Base-by-base conservation (phyloP, 805 yeast species). In the Candida ovalis region DNA sequence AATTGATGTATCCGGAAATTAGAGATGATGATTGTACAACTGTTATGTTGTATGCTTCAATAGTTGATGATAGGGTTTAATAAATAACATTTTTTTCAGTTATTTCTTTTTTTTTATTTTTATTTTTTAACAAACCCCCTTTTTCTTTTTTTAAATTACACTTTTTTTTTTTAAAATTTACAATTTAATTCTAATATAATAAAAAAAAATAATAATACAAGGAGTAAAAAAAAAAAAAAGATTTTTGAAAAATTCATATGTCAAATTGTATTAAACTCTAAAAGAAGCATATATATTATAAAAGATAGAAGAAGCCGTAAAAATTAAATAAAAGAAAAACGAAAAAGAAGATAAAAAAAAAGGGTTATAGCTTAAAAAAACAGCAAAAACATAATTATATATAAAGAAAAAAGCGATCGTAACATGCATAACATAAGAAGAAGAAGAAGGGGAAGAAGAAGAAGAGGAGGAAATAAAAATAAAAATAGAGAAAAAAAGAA, bases 1-100 rank as follows among this genome's bases (percentile, higher is more conserved):
- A 60, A 41, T 61, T 66, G 42, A 58, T 55, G 19, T 64, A 46
- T 17, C 41, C 10, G 13, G n/a, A 13, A 9, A 23, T 39, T 15
- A n/a, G n/a, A n/a, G n/a, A 23, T 48, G 50, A 17, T n/a, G 35
- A 25, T 10, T 40, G 43, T 40, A 27, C 24, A 18, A 9, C 3
- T 5, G 38, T 35, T 7, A 35, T 13, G 38, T 35, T 35, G 21
- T n/a, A 35, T 35, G 38, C 21, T 21, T 35, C 19, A 18, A 5
- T 35, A n/a, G 35, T 30, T 30, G 15, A 12, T 12, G 15, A 30
- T 5, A 30, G 15, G 12, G 30, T n/a, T n/a, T n/a, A n/a, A n/a
- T n/a, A n/a, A n/a, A n/a, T n/a, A n/a, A n/a, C n/a, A n/a, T n/a
- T n/a, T n/a, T n/a, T n/a, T n/a, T 27, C 30, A 27, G 12, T 27